Base-by-base conservation (phyloP, 1,284 basidiomycete genomes). In the Volvariella surrecta region DNA sequence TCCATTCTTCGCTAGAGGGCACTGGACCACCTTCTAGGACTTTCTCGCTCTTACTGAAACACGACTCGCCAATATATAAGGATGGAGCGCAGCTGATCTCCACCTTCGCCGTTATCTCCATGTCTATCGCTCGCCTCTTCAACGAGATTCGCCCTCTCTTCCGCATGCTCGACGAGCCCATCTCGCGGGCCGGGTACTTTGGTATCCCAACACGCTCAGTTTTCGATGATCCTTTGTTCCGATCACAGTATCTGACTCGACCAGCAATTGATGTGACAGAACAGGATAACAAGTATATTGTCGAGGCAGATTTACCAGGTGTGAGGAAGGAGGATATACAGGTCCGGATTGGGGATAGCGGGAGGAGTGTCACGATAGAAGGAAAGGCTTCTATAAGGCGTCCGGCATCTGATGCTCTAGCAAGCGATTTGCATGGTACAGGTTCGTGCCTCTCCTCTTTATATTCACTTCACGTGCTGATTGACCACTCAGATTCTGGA, bases 301-400 rank as follows among this genome's bases (percentile, higher is more conserved):
- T 89, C 35, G 79, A 86, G 54, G 84, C 84, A 1, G 86, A 89
- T 55, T 56, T 89, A 35, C 86, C 85, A 6, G 85, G 85, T 1
- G 78, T 88, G 16, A 80, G 78, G 61, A 87, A 81, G 64, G 85
- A 88, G 54, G 76, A 87, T 52, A 56, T 89, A 8, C 74, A 83
- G 46, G 72, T 89, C 40, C 70, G 74, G 13, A 68, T 88, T 48
- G 81, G 80, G 6, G 78, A 87, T 45, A 73, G 71, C 20, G 84
- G 83, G 2, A 70, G 74, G 45, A 83, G 75, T 49, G 58, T 88
- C 47, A 84, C 77, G 3, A 86, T 89, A 45, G 73, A 84, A 56
- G 86, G 85, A 2, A 77, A 70, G 53, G 62, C 74, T 7, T 28
- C 24, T 11, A 28, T 11, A 11, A 28, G 6, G 24, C 6, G 24